Conservation (phyloP, 2,329 filamentous ascomycete species). For the Teratosphaeriaceae sp. region DNA sequence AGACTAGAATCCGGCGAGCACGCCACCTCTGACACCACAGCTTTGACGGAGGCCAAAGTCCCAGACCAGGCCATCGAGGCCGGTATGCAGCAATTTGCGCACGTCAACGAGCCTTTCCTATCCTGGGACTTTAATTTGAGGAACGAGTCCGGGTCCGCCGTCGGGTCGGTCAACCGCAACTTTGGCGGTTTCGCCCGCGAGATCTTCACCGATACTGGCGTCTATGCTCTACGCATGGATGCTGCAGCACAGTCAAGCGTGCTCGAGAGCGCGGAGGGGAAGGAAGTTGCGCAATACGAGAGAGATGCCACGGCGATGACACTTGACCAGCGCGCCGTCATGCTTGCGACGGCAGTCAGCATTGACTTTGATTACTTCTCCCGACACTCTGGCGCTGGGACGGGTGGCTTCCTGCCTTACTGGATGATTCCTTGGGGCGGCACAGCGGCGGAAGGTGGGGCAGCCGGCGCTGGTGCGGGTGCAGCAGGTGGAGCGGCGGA, state of each 20-base stretch:
- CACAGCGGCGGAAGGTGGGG: conserved; percentile 33
- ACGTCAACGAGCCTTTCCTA: conserved; percentile 55
- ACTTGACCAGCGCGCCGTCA: conserved; percentile 58
- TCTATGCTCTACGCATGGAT: conserved; percentile 60
- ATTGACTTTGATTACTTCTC: conserved; percentile 65
- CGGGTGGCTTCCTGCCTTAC: conserved; percentile 45
- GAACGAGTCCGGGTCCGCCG: conserved; percentile 42
- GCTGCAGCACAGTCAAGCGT: conserved; percentile 41
- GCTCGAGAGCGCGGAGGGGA: conserved; percentile 17
- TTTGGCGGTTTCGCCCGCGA: conserved; percentile 58
- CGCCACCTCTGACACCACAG: conserved; percentile 38
- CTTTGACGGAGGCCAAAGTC: conserved; percentile 44
- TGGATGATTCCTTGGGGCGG: conserved; percentile 41
- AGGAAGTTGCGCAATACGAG: conserved; percentile 21
- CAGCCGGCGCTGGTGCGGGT: conserved; percentile 28
- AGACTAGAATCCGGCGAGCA: conserved; percentile 30
- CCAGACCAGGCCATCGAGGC: conserved; percentile 31
- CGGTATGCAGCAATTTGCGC: conserved; percentile 54
- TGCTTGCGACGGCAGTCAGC: conserved; percentile 59
- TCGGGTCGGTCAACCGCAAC: conserved; percentile 58
- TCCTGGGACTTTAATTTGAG: conserved; percentile 59
- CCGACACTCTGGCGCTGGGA: conserved; percentile 46
- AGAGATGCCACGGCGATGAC: conserved; percentile 48
- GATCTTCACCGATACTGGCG: conserved; percentile 59
- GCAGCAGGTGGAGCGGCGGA: conserved; percentile 33